These are phyloP conservation scores for Pseudozyma thailandica DNA, from an alignment of 1,284 basidiomycete genomes.

Conservation along the genomic window DNA sequence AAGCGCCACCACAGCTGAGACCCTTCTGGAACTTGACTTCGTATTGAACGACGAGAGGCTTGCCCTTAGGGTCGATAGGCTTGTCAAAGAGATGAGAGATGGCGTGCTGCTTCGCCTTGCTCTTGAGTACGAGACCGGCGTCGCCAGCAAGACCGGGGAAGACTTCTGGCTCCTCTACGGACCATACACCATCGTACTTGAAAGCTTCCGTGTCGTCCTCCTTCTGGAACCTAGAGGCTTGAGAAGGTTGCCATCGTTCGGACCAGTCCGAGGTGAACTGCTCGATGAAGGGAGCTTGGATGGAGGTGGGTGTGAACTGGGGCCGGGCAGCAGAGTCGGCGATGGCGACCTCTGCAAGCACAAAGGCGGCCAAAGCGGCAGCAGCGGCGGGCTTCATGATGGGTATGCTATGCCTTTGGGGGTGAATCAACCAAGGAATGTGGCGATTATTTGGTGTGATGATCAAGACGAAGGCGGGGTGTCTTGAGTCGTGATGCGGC, in stretches of 20 bases:
- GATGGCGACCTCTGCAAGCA: conserved; percentile 36
- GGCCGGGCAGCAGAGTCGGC: conserved; percentile 37
- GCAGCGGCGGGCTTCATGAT: conserved; percentile 44
- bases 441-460: not conserved
- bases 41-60: conserved; percentile 96
- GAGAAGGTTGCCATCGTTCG: conserved; percentile 92
- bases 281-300: conserved; percentile 95
- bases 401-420: not conserved
- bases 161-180: conserved; percentile 88
- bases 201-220: conserved; percentile 71
- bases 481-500: conserved; percentile 1
- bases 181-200: conserved; percentile 97
- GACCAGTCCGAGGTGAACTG: conserved; percentile 94
- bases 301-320: conserved; percentile 75
- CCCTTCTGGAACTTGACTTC: conserved; percentile 98
- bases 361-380: conserved; percentile 44
- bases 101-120: conserved; percentile 92
- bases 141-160: conserved; percentile 71
- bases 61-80: conserved; percentile 82
- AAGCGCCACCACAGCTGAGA: conserved; percentile 98
- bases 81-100: conserved; percentile 89
- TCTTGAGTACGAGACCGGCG: conserved; percentile 71
- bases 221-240: conserved; percentile 84
- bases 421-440: not conserved
- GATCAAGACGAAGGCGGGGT: not conserved